phyloP scores from a whole-genome alignment of 768 basidiomycete species.

The Serendipita vermifera region DNA sequence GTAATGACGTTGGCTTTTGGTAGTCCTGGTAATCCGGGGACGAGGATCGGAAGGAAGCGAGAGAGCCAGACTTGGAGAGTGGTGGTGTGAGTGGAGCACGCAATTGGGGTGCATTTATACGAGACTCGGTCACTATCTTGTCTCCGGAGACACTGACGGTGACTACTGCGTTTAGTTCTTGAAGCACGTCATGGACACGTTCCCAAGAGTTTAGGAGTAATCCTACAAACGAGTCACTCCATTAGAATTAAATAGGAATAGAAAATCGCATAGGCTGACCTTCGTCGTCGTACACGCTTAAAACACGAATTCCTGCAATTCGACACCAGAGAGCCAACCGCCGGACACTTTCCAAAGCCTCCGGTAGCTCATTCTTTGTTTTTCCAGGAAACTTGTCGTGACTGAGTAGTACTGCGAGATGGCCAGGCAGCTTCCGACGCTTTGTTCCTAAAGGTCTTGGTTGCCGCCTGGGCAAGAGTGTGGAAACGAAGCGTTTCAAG shows the following conservation, averaged over 20 bases:
- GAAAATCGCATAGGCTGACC: slow-evolving; percentile 33
- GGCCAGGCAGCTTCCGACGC: slow-evolving; percentile 47
- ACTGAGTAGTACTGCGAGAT: slow-evolving; percentile 53
- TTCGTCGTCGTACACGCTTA: slow-evolving; percentile 60
- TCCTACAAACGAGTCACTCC: background rate
- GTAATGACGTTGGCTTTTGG: too few relatives aligned
- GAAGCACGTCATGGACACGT: background rate
- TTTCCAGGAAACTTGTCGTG: slow-evolving; percentile 27
- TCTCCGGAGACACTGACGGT: too few relatives aligned
- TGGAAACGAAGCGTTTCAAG: slow-evolving; percentile 1
- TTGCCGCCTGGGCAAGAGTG: background rate
- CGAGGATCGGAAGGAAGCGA: background rate
- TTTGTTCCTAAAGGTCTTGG: slow-evolving; percentile 39
- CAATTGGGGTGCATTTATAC: background rate
- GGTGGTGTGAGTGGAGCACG: background rate
- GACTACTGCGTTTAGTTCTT: too few relatives aligned
- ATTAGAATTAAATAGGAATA: background rate
- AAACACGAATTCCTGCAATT: slow-evolving; percentile 41
- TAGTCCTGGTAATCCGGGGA: background rate
- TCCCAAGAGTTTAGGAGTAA: background rate
- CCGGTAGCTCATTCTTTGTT: slow-evolving; percentile 27
- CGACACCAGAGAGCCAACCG: slow-evolving; percentile 50
- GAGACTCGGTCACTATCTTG: background rate
- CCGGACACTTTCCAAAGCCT: slow-evolving; percentile 41
- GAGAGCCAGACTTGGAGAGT: background rate